Conservation (phyloP, 73 alveolate species). For the Diophrys sp. region DNA sequence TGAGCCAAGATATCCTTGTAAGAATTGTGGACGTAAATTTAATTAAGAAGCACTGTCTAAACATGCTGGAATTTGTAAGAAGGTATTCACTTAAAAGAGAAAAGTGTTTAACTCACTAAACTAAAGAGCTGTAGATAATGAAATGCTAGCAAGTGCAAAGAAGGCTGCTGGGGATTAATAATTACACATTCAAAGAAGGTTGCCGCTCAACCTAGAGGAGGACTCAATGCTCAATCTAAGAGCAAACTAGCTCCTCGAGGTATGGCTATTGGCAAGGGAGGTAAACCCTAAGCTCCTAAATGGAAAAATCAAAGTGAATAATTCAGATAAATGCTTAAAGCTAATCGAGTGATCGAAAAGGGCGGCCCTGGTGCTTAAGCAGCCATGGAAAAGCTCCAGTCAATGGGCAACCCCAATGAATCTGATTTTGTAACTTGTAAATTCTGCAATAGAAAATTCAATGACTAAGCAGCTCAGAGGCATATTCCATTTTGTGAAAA, state of each 20-base stretch:
- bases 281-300: slow-evolving; percentile 3
- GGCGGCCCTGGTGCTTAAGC: slow-evolving; percentile 15
- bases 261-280: slow-evolving; percentile 9
- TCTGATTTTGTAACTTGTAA: slow-evolving; percentile 45
- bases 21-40: slow-evolving; percentile 54
- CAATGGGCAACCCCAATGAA: slow-evolving; percentile 25
- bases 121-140: slow-evolving; percentile 37
- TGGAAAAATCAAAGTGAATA: slow-evolving; percentile 62
- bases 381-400: background rate
- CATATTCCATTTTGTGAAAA: slow-evolving; percentile 63
- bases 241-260: slow-evolving; percentile 27
- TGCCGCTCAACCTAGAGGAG: slow-evolving; percentile 24
- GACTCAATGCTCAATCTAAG: background rate
- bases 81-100: slow-evolving; percentile 70
- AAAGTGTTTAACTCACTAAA: slow-evolving; percentile 65
- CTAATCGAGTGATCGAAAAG: slow-evolving; percentile 35
- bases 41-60: slow-evolving; percentile 38
- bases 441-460: slow-evolving; percentile 61
- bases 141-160: slow-evolving; percentile 31
- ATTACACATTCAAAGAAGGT: too few relatives aligned
- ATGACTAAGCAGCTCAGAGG: slow-evolving; percentile 52
- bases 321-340: slow-evolving; percentile 47
- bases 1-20: slow-evolving; percentile 29
- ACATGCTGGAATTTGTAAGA: slow-evolving; percentile 69
- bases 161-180: too few relatives aligned